A percentile compares a stretch with the other conserved stretches of the same genome.
phyloP scores from a whole-genome alignment of 225 moss, liverwort and hornwort genomes.

The Polytrichum formosum region DNA sequence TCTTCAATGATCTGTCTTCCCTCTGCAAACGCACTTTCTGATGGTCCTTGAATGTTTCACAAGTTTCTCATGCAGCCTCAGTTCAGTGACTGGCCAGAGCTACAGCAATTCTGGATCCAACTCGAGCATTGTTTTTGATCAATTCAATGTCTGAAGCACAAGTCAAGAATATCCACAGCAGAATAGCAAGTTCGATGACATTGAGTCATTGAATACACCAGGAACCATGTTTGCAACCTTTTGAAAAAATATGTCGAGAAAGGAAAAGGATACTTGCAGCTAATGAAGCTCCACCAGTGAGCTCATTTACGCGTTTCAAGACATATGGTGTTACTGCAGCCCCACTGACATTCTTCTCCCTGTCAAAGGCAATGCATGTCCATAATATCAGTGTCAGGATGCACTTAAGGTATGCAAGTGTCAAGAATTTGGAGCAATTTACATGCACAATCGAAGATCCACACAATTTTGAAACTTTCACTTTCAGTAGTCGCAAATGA shows the following conservation, averaged over 20 bases:
- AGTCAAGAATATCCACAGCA: constrained; percentile 30
- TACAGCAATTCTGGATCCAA: constrained; percentile 67
- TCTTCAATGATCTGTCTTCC: too few species aligned
- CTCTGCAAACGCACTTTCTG: too few species aligned
- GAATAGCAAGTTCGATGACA: not conserved
- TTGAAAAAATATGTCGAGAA: constrained; percentile 2
- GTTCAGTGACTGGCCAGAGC: constrained; percentile 5
- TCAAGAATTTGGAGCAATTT: too few species aligned
- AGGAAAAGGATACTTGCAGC: constrained; percentile 74
- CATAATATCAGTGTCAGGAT: not conserved
- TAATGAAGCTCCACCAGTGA: constrained; percentile 78
- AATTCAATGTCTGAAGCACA: constrained; percentile 60
- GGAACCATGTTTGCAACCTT: not conserved
- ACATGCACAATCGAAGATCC: too few species aligned
- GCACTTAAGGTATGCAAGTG: not conserved
- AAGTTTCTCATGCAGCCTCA: not conserved
- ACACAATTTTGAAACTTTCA: too few species aligned
- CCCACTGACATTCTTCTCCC: constrained; percentile 64
- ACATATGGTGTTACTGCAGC: constrained; percentile 80
- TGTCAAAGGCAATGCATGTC: constrained; percentile 17
- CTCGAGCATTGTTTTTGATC: constrained; percentile 78
- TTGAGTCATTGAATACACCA: not conserved
- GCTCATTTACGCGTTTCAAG: constrained; percentile 76
- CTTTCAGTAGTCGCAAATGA: too few species aligned
- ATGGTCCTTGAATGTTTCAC: too few species aligned